Base-by-base conservation (phyloP, 73 alveolate species). In the Paramecium primaurelia region DNA sequence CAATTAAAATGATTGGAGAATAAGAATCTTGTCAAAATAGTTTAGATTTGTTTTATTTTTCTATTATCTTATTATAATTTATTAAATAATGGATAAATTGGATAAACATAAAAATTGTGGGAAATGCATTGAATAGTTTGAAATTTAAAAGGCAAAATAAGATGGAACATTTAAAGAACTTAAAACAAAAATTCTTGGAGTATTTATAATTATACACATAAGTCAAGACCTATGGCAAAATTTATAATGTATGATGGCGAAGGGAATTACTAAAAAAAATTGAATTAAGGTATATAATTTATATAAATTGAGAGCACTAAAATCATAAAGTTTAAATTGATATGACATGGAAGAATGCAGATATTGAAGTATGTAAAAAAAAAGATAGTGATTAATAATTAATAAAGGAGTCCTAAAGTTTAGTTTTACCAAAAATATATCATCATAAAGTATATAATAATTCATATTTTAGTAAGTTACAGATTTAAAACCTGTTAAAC, bases 241-340 rank as follows among this genome's bases (percentile, higher is more conserved):
- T 80, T 32, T 47, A 80, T 80, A 10, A 80, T 80, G 91, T 80
- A 44, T 80, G 91, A 80, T 18, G 91, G 91, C 6, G 77, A 80
- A 26, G 91, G 91, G 8, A 80, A 80, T 25, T 80, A 80, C 45
- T 11, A 47, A 20, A 80, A 49, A 45, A 80, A 80, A 26, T 47
- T 42, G 45, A 80, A 44, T 40, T n/a, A 80, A 80, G 91, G 91
- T 80, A 45, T 25, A 14, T 20, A 44, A 0, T 25, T 80, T 44
- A 22, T 25, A 12, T 34, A 25, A 26, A 44, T 45, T 18, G 47
- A 80, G 91, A 80, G 44, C 91, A 80, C 18, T 25, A 80, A 80
- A 80, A 80, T 36, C 58, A 32, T 7, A 80, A 47, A 44, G 91
- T 80, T 80, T 25, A 42, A 7, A 80, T 80, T 18, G 77, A 28